A percentile compares a stretch with the other conserved stretches of the same genome.
phyloP scores from a whole-genome alignment of 768 basidiomycete species.

The Hypsizygus marmoreus region DNA sequence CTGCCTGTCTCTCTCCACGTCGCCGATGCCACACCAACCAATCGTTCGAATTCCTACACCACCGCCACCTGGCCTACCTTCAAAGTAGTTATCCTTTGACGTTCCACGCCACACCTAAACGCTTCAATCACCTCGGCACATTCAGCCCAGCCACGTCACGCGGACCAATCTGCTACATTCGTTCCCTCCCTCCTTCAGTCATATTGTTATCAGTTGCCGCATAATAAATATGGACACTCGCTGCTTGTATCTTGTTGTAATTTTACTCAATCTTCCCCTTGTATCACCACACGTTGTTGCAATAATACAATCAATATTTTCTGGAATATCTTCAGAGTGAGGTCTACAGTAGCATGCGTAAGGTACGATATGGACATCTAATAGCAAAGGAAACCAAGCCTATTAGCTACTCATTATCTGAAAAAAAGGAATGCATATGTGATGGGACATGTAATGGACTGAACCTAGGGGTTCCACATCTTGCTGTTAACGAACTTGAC shows the following conservation, averaged over 20 bases:
- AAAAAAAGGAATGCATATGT: not conserved
- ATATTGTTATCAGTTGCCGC: too few species aligned
- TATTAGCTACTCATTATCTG: not conserved
- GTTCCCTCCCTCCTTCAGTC: too few species aligned
- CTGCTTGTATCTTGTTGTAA: too few species aligned
- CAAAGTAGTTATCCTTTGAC: not conserved
- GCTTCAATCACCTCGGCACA: too few species aligned
- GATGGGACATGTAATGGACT: too few species aligned
- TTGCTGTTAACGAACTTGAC: slow-evolving; percentile 54
- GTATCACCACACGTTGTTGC: too few species aligned
- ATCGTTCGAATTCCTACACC: not conserved
- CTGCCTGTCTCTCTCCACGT: slow-evolving; percentile 7
- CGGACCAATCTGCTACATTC: too few species aligned
- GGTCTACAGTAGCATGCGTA: not conserved
- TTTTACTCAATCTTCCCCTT: too few species aligned
- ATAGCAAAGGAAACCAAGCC: not conserved
- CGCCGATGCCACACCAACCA: slow-evolving; percentile 3
- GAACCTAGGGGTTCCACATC: slow-evolving; percentile 69
- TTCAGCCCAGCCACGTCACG: too few species aligned
- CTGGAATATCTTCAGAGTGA: not conserved
- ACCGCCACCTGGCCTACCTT: not conserved
- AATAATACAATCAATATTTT: too few species aligned
- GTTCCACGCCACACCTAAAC: not conserved
- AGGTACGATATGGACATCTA: too few species aligned
- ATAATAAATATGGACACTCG: too few species aligned